Percentiles rank a stretch among this genome's conserved stretches.
Conservation (phyloP, 306 rosid species). For the Trifolium fragiferum region DNA sequence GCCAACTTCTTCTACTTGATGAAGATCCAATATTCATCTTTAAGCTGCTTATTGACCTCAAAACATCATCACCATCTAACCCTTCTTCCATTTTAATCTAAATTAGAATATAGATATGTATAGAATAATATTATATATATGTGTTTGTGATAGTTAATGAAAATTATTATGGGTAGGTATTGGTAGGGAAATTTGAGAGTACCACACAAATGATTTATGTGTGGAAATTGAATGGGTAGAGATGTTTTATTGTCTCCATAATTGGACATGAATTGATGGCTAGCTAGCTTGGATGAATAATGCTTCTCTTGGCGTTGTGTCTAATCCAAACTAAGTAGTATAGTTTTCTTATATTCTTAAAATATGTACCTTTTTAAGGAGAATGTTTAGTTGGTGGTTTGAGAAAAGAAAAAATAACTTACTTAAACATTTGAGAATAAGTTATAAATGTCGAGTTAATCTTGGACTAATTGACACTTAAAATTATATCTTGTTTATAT, state of each 20-base stretch:
- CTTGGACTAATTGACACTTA: too few species aligned
- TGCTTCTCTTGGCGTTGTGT: neutral
- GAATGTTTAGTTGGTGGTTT: neutral
- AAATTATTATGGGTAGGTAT: neutral
- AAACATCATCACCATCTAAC: slow-evolving; percentile 33
- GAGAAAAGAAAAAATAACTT: neutral
- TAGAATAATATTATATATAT: neutral
- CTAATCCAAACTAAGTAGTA: neutral
- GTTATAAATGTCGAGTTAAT: neutral
- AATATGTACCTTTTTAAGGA: neutral
- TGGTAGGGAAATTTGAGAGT: neutral
- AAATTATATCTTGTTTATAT: too few species aligned
- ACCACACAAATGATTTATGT: neutral
- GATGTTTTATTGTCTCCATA: neutral
- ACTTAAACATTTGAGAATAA: neutral
- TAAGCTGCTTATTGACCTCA: slow-evolving; percentile 48
- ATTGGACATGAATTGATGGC: neutral
- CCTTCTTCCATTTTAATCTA: slow-evolving; percentile 40
- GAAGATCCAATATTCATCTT: slow-evolving; percentile 50
- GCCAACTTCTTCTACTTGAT: slow-evolving; percentile 56
- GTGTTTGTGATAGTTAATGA: neutral
- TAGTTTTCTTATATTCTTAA: neutral
- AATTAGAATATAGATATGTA: neutral
- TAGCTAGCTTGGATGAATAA: neutral
- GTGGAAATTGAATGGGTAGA: neutral